Percentiles rank a stretch among this genome's conserved stretches.
Conservation (phyloP, 345 rosid genomes). For the Schrenkiella parvula region DNA sequence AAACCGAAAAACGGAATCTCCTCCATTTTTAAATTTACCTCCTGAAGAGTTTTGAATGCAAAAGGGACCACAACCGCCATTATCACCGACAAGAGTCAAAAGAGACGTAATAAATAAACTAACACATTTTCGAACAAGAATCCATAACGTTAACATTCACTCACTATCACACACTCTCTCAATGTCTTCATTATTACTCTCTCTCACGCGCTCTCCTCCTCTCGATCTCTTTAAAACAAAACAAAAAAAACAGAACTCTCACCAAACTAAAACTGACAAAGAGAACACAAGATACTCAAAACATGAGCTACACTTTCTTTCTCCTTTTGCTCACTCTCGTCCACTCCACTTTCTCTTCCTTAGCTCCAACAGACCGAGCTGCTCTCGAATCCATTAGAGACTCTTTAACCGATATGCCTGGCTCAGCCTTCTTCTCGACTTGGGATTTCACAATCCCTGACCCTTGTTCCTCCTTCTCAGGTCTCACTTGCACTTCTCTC, state of each 20-base stretch:
- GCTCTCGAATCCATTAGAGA: slow-evolving; percentile 45
- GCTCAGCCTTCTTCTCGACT: slow-evolving; percentile 49
- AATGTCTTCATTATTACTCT: slow-evolving; percentile 23
- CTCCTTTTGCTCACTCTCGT: slow-evolving; percentile 17
- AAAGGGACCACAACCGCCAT: slow-evolving; percentile 31
- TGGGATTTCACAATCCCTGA: slow-evolving; percentile 53
- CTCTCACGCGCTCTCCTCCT: slow-evolving; percentile 17
- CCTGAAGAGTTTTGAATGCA: slow-evolving; percentile 21
- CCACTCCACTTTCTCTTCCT: slow-evolving; percentile 23
- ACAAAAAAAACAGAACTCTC: neutral
- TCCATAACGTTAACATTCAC: slow-evolving; percentile 34
- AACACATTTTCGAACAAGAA: slow-evolving; percentile 30
- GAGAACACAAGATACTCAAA: neutral
- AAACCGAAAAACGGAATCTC: neutral
- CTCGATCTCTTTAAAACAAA: slow-evolving; percentile 2
- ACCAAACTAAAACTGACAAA: slow-evolving; percentile 5
- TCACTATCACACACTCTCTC: slow-evolving; percentile 25
- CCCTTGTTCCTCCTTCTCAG: slow-evolving; percentile 63
- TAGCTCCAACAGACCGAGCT: slow-evolving; percentile 25
- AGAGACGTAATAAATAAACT: slow-evolving; percentile 25
- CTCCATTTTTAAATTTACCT: slow-evolving; percentile 7
- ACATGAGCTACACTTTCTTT: slow-evolving; percentile 21
- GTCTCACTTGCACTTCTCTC: slow-evolving; percentile 49
- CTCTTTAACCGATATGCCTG: slow-evolving; percentile 65
- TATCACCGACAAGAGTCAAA: slow-evolving; percentile 30